A percentile compares a stretch with the other conserved stretches of the same genome.
Conservation (phyloP, 768 basidiomycete genomes). For the Lactarius tabidus region DNA sequence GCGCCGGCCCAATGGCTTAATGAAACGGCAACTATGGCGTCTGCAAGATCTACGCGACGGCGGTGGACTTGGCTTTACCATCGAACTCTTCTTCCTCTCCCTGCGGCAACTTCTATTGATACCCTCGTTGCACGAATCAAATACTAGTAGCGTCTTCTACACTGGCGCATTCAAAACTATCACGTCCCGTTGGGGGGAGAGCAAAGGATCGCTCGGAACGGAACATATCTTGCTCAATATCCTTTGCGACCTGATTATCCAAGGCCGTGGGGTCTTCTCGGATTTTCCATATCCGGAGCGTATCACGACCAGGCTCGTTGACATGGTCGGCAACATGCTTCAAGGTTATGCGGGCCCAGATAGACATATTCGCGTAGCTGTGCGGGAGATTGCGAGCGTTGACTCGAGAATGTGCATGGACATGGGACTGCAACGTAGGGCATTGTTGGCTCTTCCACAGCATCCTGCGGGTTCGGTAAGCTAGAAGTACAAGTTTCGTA, state of each 20-base stretch:
- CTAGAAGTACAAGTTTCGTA: neutral
- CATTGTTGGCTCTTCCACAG: neutral
- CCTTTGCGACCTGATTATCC: neutral
- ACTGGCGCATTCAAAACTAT: too few species aligned
- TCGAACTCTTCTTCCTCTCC: too few species aligned
- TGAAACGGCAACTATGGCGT: too few species aligned
- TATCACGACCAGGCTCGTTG: neutral
- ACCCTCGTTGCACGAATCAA: too few species aligned
- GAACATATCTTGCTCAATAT: neutral
- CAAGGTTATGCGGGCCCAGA: neutral
- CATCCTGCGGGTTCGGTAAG: neutral
- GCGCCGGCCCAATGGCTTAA: too few species aligned
- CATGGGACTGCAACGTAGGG: neutral
- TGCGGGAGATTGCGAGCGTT: neutral
- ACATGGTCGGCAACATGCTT: neutral
- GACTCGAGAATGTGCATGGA: neutral
- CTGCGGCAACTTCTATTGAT: too few species aligned
- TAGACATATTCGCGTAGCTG: neutral
- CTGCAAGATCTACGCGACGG: too few species aligned
- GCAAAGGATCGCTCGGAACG: too few species aligned
- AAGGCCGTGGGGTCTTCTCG: neutral
- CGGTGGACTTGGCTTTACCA: too few species aligned
- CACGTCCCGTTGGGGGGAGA: too few species aligned
- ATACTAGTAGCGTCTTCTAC: too few species aligned
- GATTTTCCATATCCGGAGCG: neutral